Percentiles rank a stretch among this genome's conserved stretches.
Conservation (phyloP, 1,284 basidiomycete species). For the Tilletia caries region DNA sequence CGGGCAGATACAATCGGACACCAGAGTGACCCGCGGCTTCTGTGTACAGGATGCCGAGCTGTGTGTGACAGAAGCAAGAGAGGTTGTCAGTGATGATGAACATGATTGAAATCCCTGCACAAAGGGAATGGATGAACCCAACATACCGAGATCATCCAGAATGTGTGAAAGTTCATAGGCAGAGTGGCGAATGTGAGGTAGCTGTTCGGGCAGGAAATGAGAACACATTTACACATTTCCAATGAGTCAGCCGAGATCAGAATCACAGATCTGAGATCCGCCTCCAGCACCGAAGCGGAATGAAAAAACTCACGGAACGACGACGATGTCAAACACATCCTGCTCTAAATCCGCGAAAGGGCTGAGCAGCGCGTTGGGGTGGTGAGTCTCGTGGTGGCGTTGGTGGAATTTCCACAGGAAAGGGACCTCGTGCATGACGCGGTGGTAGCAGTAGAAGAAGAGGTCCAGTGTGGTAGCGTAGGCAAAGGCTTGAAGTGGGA, state of each 20-base stretch:
- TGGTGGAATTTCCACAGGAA: conserved; percentile 28
- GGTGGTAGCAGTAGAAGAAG: conserved; percentile 49
- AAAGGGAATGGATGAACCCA: not conserved
- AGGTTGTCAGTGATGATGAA: not conserved
- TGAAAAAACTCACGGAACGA: conserved; percentile 9
- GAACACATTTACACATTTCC: too few relatives aligned
- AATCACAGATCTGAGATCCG: too few relatives aligned
- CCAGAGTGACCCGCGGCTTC: conserved; percentile 45
- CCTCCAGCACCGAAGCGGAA: too few relatives aligned
- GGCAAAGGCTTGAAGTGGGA: conserved; percentile 35
- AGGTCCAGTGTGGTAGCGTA: conserved; percentile 38
- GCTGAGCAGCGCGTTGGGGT: conserved; percentile 34
- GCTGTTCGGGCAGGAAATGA: too few relatives aligned
- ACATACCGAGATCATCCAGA: not conserved
- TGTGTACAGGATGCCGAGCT: conserved; percentile 40
- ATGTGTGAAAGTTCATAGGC: conserved; percentile 2
- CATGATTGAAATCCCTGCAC: not conserved
- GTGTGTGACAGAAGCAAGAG: conserved; percentile 19
- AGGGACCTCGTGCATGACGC: conserved; percentile 37
- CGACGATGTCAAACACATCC: conserved; percentile 40
- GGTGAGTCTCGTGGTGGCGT: conserved; percentile 41
- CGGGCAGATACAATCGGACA: conserved; percentile 36
- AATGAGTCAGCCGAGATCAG: too few relatives aligned
- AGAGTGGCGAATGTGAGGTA: not conserved
- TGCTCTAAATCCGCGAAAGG: conserved; percentile 42